Conservation (phyloP, 352 stramenopile genomes). For the Pythium monospermum region DNA sequence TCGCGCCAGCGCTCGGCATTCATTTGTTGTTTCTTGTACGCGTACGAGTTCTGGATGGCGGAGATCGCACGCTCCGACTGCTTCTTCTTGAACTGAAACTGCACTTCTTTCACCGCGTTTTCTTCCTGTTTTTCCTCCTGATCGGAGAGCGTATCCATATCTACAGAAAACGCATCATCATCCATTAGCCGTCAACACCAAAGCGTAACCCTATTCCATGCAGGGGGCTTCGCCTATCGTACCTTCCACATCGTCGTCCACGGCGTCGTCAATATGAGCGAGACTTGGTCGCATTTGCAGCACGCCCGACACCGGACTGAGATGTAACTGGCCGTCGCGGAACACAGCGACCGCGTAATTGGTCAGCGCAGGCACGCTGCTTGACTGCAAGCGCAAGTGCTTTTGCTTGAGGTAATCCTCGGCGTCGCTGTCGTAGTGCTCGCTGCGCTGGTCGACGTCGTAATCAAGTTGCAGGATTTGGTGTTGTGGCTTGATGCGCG, state of each 20-base stretch:
- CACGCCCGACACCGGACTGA: conserved; percentile 62
- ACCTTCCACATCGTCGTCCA: conserved; percentile 55
- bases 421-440: conserved; percentile 72
- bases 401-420: conserved; percentile 81
- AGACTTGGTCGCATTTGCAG: conserved; percentile 82
- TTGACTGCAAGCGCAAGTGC: conserved; percentile 59
- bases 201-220: no score
- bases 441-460: conserved; percentile 57
- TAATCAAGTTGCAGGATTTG: conserved; percentile 79
- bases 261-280: conserved; percentile 68
- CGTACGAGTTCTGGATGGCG: conserved; percentile 80
- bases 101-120: conserved; percentile 68
- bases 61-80: conserved; percentile 73
- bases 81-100: conserved; percentile 88
- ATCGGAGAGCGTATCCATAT: conserved; percentile 48
- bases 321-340: conserved; percentile 72
- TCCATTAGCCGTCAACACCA: no score
- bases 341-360: conserved; percentile 82
- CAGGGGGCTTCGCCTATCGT: neutral
- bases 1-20: conserved; percentile 75
- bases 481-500: conserved; percentile 70
- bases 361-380: conserved; percentile 51
- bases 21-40: conserved; percentile 80
- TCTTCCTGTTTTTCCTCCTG: conserved; percentile 42
- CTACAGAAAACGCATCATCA: no score